A percentile compares a stretch with the other conserved stretches of the same genome.
These are phyloP conservation scores for Pseudocercospora fijiensis DNA, from an alignment of 2,329 filamentous ascomycete species.

Conservation along the genomic window DNA sequence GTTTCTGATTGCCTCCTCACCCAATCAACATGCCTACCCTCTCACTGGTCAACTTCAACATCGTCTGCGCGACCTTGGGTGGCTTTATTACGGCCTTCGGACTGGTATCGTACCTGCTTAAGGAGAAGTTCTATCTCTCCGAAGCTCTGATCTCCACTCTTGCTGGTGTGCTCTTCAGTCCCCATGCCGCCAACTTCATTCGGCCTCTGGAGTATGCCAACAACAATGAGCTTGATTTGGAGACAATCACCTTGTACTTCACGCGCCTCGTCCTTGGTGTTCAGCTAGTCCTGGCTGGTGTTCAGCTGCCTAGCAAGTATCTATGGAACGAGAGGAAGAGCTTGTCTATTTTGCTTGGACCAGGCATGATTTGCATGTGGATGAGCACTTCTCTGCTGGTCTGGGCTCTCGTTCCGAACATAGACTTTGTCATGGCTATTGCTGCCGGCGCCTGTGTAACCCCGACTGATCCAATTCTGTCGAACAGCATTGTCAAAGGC, in stretches of 20 bases:
- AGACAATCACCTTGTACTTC: slow-evolving; percentile 77
- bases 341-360: slow-evolving; percentile 71
- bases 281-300: slow-evolving; percentile 82
- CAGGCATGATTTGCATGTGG: slow-evolving; percentile 88
- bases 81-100: slow-evolving; percentile 90
- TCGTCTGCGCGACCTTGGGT: slow-evolving; percentile 74
- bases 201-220: slow-evolving; percentile 71
- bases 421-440: slow-evolving; percentile 74
- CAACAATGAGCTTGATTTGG: slow-evolving; percentile 57
- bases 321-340: slow-evolving; percentile 75
- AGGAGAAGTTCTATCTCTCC: slow-evolving; percentile 87
- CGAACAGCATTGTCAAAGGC: slow-evolving; percentile 87
- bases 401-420: slow-evolving; percentile 70
- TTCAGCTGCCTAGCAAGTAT: slow-evolving; percentile 83
- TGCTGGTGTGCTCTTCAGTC: slow-evolving; percentile 75
- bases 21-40: slow-evolving; percentile 58
- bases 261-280: slow-evolving; percentile 84
- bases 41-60: slow-evolving; percentile 68
- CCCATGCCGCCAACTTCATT: slow-evolving; percentile 73
- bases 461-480: slow-evolving; percentile 84
- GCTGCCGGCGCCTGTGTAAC: slow-evolving; percentile 84
- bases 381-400: slow-evolving; percentile 73
- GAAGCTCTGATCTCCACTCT: slow-evolving; percentile 88
- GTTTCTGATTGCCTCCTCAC: not conserved
- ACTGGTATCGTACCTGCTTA: slow-evolving; percentile 82